These are phyloP conservation scores for Rhododendron simsii DNA, from an alignment of 148 eudicot species.

Conservation along the genomic window DNA sequence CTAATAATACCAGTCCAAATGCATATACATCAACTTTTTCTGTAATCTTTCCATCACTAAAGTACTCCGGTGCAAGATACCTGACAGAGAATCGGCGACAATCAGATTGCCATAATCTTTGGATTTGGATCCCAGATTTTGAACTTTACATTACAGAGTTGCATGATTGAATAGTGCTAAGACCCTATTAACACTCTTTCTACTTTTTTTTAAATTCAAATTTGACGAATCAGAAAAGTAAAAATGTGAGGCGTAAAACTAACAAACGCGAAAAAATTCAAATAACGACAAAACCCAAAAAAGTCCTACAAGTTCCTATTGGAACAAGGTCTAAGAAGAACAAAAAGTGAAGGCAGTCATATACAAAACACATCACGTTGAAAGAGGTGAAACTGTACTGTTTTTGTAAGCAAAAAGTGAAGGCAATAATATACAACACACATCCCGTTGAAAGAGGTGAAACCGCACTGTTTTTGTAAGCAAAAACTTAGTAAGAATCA, in stretches of 20 bases:
- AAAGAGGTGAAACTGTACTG: background rate
- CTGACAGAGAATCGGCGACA: conserved; percentile 22
- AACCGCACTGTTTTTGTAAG: background rate
- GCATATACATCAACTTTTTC: conserved; percentile 88
- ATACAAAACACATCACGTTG: background rate
- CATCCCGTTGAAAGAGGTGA: background rate
- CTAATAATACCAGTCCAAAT: conserved; percentile 72
- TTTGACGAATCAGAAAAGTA: too few species aligned
- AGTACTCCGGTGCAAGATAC: conserved; percentile 84
- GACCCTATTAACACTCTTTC: too few species aligned
- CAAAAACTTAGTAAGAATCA: background rate
- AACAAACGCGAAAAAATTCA: too few species aligned
- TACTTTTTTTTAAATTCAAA: too few species aligned
- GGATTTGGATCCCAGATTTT: background rate
- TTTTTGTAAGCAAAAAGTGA: background rate
- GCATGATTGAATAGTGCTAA: background rate
- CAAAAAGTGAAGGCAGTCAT: background rate
- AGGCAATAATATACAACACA: background rate
- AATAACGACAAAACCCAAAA: too few species aligned
- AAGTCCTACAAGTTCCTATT: too few species aligned
- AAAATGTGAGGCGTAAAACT: too few species aligned
- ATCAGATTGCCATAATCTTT: background rate
- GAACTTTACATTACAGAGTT: background rate
- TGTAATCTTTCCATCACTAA: conserved; percentile 51
- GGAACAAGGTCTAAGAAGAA: background rate